Evolutionary conservation across 2,329 filamentous ascomycete genomes (phyloP).

Genomic region (Parasarocladium wereldwijsianum): DNA sequence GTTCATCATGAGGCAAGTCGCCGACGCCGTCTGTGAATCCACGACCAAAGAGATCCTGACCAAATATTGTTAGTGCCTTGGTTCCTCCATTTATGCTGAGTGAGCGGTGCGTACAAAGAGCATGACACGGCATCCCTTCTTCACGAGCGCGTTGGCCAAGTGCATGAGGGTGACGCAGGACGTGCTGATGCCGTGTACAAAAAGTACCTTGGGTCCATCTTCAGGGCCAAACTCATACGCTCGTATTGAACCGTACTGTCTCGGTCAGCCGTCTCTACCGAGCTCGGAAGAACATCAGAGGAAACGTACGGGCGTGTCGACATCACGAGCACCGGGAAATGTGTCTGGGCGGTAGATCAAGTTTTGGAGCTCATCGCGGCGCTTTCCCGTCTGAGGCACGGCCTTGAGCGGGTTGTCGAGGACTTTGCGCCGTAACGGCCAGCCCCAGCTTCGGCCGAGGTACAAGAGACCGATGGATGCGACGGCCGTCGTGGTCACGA

Average conservation of each 20-base stretch:
- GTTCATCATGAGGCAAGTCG: constrained; percentile 55
- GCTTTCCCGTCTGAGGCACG: constrained; percentile 13
- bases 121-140: constrained; percentile 64
- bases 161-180: constrained; percentile 59
- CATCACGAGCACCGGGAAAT: constrained; percentile 59
- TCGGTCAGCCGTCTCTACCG: constrained; percentile 4
- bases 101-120: constrained; percentile 54
- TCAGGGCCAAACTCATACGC: constrained; percentile 75
- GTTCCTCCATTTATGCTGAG: neutral
- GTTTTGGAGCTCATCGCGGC: constrained; percentile 15
- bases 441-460: constrained; percentile 18
- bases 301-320: constrained; percentile 44
- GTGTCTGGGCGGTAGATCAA: constrained; percentile 49
- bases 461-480: constrained; percentile 20
- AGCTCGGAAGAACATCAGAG: neutral
- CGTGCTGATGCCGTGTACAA: constrained; percentile 76
- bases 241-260: constrained; percentile 53
- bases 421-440: constrained; percentile 22
- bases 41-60: constrained; percentile 51
- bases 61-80: neutral
- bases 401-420: constrained; percentile 30
- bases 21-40: constrained; percentile 52
- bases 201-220: constrained; percentile 56
- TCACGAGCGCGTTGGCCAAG: constrained; percentile 51
- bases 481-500: constrained; percentile 25